Base-by-base conservation (phyloP, 2,329 filamentous ascomycete species). In the Orbilia oligospora region DNA sequence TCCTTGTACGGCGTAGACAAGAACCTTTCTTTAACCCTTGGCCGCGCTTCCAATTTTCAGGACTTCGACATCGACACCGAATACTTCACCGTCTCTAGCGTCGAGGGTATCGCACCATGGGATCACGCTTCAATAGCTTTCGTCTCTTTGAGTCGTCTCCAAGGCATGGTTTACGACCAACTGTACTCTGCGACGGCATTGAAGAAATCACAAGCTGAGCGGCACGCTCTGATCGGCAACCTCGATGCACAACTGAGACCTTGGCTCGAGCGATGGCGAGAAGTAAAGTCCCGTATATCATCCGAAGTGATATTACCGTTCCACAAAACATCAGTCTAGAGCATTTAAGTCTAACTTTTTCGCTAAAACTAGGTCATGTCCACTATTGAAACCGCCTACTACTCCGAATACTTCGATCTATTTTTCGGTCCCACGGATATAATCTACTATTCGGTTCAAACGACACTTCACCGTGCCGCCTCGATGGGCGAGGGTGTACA, bases 341-440 rank as follows among this genome's bases (percentile, higher is more conserved):
- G 27, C 41, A 30, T 3, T 27, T 44, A 9, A 27, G 18, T n/a
- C 36, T 61, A 58, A 48, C 36, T 16, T 1, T n/a, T 5, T 5
- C 27, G 20, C 24, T 33, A 38, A 46, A 58, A 2, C n/a, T 53
- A 71, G 68, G 33, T 71, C 10, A 49, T 48, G 18, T 20, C 48
- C 3, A n/a, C 38, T 3, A 51, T 46, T 12, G 53, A 58, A 5
- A 27, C 55, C 10, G 46, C 56, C 5, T 69, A 64, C 46, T 71
- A 71, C n/a, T 53, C 75, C 5, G 75, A 78, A 27, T 67, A 68
- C 18, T 78, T 78, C 44, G 75, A 78, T 8, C 63, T 78, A 5
- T 72, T 78, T 55, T 78, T 78, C 20, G 75, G 75, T 14, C 75
- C 75, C 14, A 68, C 68, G n/a, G 75, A 78, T 44, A 78, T 78